Evolutionary conservation across 208 protist species (phyloP).

Genomic region (Trypanosoma rangeli): DNA sequence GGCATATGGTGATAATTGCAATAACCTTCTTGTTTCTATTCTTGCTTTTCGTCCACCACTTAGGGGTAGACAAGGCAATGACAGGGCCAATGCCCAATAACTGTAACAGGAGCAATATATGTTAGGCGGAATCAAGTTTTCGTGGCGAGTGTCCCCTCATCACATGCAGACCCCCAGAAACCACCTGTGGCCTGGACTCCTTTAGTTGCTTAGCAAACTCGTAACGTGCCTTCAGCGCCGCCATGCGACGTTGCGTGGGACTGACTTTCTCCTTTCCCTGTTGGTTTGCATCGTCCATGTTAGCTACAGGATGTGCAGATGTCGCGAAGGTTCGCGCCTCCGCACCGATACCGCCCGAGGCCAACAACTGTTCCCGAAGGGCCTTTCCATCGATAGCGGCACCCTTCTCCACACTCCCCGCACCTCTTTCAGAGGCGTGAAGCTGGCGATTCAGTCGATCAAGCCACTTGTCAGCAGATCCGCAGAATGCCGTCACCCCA

Average conservation of each 20-base stretch:
- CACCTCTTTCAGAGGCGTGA: slow-evolving; percentile 30
- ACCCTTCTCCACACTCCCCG: neutral
- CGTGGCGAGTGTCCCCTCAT: slow-evolving; percentile 66
- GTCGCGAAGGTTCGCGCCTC: slow-evolving; percentile 27
- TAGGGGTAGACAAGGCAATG: neutral
- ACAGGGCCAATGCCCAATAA: neutral
- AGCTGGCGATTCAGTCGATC: slow-evolving; percentile 40
- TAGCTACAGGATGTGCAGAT: neutral
- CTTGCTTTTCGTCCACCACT: neutral
- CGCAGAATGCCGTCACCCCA: neutral
- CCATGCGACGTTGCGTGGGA: slow-evolving; percentile 50
- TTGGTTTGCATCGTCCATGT: neutral
- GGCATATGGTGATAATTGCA: neutral
- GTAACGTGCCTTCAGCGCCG: slow-evolving; percentile 77
- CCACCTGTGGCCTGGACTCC: slow-evolving; percentile 19
- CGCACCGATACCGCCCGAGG: slow-evolving; percentile 42
- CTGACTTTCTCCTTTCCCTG: slow-evolving; percentile 6
- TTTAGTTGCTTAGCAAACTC: slow-evolving; percentile 54
- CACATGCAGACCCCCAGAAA: slow-evolving; percentile 39
- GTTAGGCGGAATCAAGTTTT: slow-evolving; percentile 29
- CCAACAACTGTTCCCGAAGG: slow-evolving; percentile 58
- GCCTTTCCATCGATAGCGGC: slow-evolving; percentile 50
- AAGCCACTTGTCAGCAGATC: slow-evolving; percentile 55
- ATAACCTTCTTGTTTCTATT: no score
- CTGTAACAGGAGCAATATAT: neutral